Evolutionary conservation across 2,329 filamentous ascomycete species (phyloP).

Genomic region (Simplicillium sp.): DNA sequence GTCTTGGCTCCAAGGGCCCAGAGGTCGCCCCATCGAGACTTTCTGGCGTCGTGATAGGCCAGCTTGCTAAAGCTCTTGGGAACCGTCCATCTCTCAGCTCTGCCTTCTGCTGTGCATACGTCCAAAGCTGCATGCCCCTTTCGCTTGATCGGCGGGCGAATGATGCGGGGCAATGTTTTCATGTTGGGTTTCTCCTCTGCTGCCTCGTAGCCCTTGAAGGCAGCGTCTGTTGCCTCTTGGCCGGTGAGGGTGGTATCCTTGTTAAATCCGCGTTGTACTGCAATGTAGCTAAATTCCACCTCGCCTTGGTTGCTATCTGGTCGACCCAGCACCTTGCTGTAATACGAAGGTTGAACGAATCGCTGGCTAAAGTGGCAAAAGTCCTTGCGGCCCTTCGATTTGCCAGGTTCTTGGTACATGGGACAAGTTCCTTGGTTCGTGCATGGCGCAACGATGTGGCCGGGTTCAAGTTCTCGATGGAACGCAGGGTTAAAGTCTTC

Average conservation of each 20-base stretch:
- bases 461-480: constrained; percentile 41
- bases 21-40: constrained; percentile 82
- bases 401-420: constrained; percentile 70
- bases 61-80: constrained; percentile 70
- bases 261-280: constrained; percentile 64
- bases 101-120: constrained; percentile 76
- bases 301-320: constrained; percentile 77
- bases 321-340: constrained; percentile 66
- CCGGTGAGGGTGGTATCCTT: constrained; percentile 31
- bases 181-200: constrained; percentile 36
- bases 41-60: constrained; percentile 87
- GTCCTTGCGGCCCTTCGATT: constrained; percentile 68
- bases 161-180: constrained; percentile 65
- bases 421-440: constrained; percentile 84
- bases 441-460: constrained; percentile 65
- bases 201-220: constrained; percentile 64
- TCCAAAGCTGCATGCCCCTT: constrained; percentile 84
- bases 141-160: constrained; percentile 78
- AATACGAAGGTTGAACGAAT: constrained; percentile 73
- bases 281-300: constrained; percentile 81
- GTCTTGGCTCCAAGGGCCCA: constrained; percentile 96
- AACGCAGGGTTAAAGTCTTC: constrained; percentile 30
- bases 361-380: constrained; percentile 88
- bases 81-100: constrained; percentile 88
- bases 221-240: constrained; percentile 47